Evolutionary conservation across 768 basidiomycete genomes (phyloP), one percentile per base, ranked within the genome.

Genomic region (Tephrocybe sp.): DNA sequence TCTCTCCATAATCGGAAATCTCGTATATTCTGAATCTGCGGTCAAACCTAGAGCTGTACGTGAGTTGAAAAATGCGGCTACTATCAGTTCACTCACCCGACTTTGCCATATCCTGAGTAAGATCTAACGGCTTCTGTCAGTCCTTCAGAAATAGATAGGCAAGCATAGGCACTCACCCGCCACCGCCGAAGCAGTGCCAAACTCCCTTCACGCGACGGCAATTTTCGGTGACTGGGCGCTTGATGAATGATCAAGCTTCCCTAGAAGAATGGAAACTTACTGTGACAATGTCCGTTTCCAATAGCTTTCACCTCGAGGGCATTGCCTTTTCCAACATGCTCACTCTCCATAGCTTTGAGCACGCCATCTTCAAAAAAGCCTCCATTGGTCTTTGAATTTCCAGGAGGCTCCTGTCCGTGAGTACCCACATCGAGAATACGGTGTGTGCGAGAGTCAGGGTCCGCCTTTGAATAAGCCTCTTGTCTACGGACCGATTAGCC

Each of bases 121-220:
- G 89, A 91, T 5, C 86, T 88, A 50, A 8, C 31, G 7, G 44
- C 16, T 27, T 21, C 18, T 8, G 26, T 45, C 6, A 47, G 26
- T 37, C 3, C n/a, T 3, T 15, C 22, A 22, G 18, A 38, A 25
- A 21, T 7, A 34, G 42, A n/a, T n/a, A n/a, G 21, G 45, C 32
- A 12, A 40, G 21, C 8, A 47, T 16, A 28, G 18, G 34, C 37
- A 72, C 82, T 66, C 60, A 87, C 78, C 88, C 86, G 64, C 89
- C 90, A 32, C 91, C 91, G 7, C 87, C 87, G 62, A 95, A 95
- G 67, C 94, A 97, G 54, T 86, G 70, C 95, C 96, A 98, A 12
- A 98, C 79, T 9, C 91, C 91, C 49, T 84, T 79, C 15, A 92
- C 77, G 13, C 94, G 81, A 58, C 85, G 78, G 59, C 95, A 97